Base-by-base conservation (phyloP, 306 rosid species). In the Cucurbita argyrosperma region DNA sequence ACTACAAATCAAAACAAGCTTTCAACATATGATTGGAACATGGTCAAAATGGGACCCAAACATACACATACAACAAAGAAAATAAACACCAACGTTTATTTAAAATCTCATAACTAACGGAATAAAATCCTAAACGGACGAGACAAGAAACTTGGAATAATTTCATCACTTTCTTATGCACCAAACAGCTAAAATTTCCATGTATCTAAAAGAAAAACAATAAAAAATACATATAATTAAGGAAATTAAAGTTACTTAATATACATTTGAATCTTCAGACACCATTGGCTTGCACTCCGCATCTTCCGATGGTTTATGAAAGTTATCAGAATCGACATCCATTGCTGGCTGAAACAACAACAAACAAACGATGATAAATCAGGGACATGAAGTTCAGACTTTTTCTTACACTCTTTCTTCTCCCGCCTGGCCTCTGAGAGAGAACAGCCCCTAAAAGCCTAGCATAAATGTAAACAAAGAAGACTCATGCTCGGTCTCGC, bases 261-360 rank as follows among this genome's bases (percentile, higher is more conserved):
- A 14, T 45, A n/a, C 35, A 13, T 89, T 78, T n/a, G 89, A 66
- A 71, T 64, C 84, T 46, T 43, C 78, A 40, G 93, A 72, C 9
- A 87, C 88, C 88, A 83, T 83, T 50, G 84, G 89, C 82, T 82
- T 80, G 37, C 82, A 60, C 0, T 77, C 43, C 13, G 18, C 68
- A 21, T 74, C 76, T 6, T 76, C 83, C 1, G 58, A 14, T 11
- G 80, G 11, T 50, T 74, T 74, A 11, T 65, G 50, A 23, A 76
- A 76, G 65, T 16, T 49, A 74, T 76, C 86, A 56, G 84, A 72
- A 79, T 84, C 85, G 21, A 83, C 63, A 9, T 88, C 87, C 96
- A 92, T 92, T 73, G 71, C 39, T 3, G 43, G 58, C 60, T 10
- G 51, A 74, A 76, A 55, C 71, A 16, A 19, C 40, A 73, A 19